Percentiles rank a stretch among this genome's conserved stretches.
phyloP scores from a whole-genome alignment of 2,329 filamentous ascomycete species.

The Aspergillus aculeatinus region DNA sequence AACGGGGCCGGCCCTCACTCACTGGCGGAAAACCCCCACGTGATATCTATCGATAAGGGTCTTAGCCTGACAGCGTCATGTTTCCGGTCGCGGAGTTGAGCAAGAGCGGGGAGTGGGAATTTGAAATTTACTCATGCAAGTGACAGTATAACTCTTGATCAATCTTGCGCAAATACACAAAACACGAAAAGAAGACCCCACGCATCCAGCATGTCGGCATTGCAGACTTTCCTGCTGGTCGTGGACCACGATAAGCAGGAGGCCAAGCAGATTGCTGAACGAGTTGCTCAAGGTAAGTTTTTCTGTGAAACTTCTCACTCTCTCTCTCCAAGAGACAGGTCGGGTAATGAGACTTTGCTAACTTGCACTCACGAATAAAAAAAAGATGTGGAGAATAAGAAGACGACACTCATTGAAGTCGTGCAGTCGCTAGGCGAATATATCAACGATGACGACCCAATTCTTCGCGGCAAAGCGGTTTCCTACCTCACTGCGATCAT shows the following conservation, averaged over 20 bases:
- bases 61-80: constrained; percentile 20
- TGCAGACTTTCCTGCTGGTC: constrained; percentile 50
- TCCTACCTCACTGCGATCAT: constrained; percentile 47
- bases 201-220: constrained; percentile 43
- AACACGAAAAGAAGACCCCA: too few species aligned
- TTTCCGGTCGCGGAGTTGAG: constrained; percentile 15
- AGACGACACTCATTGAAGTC: constrained; percentile 61
- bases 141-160: too few species aligned
- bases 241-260: constrained; percentile 48
- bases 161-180: too few species aligned
- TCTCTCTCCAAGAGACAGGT: neutral
- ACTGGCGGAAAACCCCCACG: constrained; percentile 10
- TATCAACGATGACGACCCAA: constrained; percentile 64
- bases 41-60: constrained; percentile 28
- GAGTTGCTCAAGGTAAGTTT: constrained; percentile 44
- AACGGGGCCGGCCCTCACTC: constrained; percentile 7
- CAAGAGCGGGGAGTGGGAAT: constrained; percentile 7
- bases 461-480: constrained; percentile 58
- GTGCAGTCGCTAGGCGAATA: constrained; percentile 66
- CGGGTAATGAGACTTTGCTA: too few species aligned
- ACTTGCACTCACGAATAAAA: too few species aligned
- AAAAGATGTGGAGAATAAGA: constrained; percentile 58
- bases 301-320: neutral
- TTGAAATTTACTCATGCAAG: too few species aligned
- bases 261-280: constrained; percentile 45